phyloP scores from a whole-genome alignment of 768 basidiomycete genomes.

The Solioccasus polychromus region DNA sequence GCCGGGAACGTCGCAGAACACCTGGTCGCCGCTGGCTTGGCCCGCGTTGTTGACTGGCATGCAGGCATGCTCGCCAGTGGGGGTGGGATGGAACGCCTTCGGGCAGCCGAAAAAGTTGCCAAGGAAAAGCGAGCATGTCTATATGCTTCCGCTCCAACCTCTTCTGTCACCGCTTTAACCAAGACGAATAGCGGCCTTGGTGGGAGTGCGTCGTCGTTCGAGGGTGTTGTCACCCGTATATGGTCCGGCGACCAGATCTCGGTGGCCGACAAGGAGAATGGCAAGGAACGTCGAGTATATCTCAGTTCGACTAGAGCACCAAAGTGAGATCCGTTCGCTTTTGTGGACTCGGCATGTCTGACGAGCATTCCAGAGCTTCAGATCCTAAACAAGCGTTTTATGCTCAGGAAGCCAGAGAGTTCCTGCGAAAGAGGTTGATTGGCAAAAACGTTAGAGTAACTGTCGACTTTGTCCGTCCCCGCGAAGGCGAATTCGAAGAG shows the following conservation, averaged over 20 bases:
- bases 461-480: slow-evolving; percentile 87
- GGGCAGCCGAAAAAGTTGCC: slow-evolving; percentile 77
- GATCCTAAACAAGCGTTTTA: slow-evolving; percentile 87
- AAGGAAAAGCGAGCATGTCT: slow-evolving; percentile 72
- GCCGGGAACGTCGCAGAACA: slow-evolving; percentile 93
- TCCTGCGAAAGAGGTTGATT: slow-evolving; percentile 87
- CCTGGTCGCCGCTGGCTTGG: slow-evolving; percentile 79
- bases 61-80: slow-evolving; percentile 85
- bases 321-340: slow-evolving; percentile 47
- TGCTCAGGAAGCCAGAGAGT: slow-evolving; percentile 90
- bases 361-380: slow-evolving; percentile 50
- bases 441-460: slow-evolving; percentile 83
- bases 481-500: slow-evolving; percentile 91
- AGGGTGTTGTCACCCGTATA: slow-evolving; percentile 78
- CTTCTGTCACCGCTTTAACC: slow-evolving; percentile 33
- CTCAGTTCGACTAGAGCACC: slow-evolving; percentile 87
- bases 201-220: slow-evolving; percentile 57
- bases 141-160: slow-evolving; percentile 54
- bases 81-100: slow-evolving; percentile 85
- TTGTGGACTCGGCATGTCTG: neutral
- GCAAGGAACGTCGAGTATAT: slow-evolving; percentile 79
- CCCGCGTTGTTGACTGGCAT: slow-evolving; percentile 95
- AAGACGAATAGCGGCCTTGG: slow-evolving; percentile 48
- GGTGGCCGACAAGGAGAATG: slow-evolving; percentile 66
- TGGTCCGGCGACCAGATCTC: slow-evolving; percentile 94